These are phyloP conservation scores for Corchorus olitorius DNA, from an alignment of 345 rosid genomes.

Conservation along the genomic window DNA sequence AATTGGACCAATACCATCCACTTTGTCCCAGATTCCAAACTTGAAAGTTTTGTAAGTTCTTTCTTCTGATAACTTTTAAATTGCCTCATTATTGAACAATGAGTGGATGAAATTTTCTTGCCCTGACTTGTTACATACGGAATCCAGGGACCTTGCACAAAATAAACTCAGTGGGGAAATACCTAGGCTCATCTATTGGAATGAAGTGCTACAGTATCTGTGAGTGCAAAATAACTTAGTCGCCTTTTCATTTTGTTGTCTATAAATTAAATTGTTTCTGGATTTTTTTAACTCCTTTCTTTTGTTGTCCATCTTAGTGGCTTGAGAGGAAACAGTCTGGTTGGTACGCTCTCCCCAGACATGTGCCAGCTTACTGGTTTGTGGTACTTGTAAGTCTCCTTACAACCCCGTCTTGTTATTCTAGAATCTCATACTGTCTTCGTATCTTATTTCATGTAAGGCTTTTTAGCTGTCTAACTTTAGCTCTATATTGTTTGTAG, in stretches of 20 bases:
- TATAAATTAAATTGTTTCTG: not conserved
- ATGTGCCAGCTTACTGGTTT: slow-evolving; percentile 92
- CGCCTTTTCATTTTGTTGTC: not conserved
- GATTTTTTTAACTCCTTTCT: not conserved
- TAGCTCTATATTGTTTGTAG: slow-evolving; percentile 36
- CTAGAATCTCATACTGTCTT: not conserved
- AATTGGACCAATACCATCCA: slow-evolving; percentile 88
- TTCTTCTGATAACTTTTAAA: not conserved
- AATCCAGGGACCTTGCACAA: slow-evolving; percentile 83
- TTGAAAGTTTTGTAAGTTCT: slow-evolving; percentile 74
- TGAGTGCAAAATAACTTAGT: slow-evolving; percentile 40
- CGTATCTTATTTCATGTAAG: not conserved
- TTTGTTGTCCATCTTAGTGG: slow-evolving; percentile 47
- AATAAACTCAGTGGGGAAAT: slow-evolving; percentile 90
- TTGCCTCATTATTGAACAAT: not conserved
- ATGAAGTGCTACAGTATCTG: slow-evolving; percentile 97
- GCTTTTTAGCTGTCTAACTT: slow-evolving; percentile 1
- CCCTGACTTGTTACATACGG: slow-evolving; percentile 6
- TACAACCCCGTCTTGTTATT: not conserved
- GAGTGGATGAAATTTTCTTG: not conserved
- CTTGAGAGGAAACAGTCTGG: slow-evolving; percentile 87
- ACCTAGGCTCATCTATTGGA: slow-evolving; percentile 98
- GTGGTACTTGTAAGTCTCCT: slow-evolving; percentile 94
- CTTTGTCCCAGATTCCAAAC: slow-evolving; percentile 93
- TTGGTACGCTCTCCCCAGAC: slow-evolving; percentile 84